phyloP scores from a whole-genome alignment of 169 alveolate genomes.

The Plasmodium sp. region DNA sequence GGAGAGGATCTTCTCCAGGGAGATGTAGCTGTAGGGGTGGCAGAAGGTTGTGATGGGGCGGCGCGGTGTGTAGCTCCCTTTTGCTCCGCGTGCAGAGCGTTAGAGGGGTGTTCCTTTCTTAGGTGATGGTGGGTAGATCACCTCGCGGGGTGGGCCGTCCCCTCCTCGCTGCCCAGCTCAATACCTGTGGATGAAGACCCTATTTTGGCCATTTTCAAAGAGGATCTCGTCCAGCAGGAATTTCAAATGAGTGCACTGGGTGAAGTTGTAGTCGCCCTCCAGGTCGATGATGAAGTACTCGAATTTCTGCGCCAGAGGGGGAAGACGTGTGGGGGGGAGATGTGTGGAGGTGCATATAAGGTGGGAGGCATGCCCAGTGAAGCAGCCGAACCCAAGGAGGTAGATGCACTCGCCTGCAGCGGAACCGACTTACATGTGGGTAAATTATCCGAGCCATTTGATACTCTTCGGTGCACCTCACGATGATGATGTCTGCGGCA shows the following conservation, averaged over 20 bases:
- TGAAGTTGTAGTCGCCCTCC: slow-evolving; percentile 14
- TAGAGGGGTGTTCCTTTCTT: neutral
- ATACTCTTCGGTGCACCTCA: slow-evolving; percentile 30
- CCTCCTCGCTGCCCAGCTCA: neutral
- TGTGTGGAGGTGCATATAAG: neutral
- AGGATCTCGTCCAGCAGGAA: slow-evolving; percentile 51
- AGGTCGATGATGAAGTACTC: slow-evolving; percentile 61
- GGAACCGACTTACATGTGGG: slow-evolving; percentile 48
- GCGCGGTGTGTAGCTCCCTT: neutral
- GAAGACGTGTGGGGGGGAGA: neutral
- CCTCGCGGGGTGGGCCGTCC: neutral
- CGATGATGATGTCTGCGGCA: slow-evolving; percentile 23
- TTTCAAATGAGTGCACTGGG: slow-evolving; percentile 49
- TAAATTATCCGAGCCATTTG: slow-evolving; percentile 24
- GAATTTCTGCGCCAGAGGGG: slow-evolving; percentile 17
- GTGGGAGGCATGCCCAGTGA: neutral
- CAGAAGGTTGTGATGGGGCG: neutral
- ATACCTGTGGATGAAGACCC: slow-evolving; percentile 62
- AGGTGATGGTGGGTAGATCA: too few relatives aligned
- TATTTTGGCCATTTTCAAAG: slow-evolving; percentile 36
- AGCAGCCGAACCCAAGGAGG: neutral
- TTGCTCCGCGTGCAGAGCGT: neutral
- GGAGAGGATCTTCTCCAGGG: slow-evolving; percentile 14
- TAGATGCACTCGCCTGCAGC: neutral
- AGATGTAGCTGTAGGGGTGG: slow-evolving; percentile 22